Evolutionary conservation across 2,329 filamentous ascomycete genomes (phyloP).

Genomic region (Immersiporthe knoxdaviesiana): DNA sequence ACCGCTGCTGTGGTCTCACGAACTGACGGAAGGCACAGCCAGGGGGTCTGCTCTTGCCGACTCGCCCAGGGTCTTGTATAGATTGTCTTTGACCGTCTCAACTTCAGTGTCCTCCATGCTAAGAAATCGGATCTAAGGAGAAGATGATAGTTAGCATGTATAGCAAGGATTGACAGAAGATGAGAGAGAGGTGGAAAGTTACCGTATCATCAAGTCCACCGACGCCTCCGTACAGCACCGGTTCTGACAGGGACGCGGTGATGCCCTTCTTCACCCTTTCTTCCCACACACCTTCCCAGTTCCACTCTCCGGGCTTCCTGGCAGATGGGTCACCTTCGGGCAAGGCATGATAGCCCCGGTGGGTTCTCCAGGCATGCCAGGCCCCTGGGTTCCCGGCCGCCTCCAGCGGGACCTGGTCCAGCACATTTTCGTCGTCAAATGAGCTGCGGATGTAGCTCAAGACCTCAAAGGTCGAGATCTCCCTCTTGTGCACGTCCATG

Average conservation of each 20-base stretch:
- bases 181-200: conserved; percentile 40
- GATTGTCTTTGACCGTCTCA: conserved; percentile 60
- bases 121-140: conserved; percentile 65
- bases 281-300: conserved; percentile 98
- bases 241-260: conserved; percentile 75
- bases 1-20: conserved; percentile 13
- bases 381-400: conserved; percentile 88
- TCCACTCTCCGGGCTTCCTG: conserved; percentile 83
- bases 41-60: conserved; percentile 29
- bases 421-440: conserved; percentile 75
- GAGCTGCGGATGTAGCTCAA: conserved; percentile 80
- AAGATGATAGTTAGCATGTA: neutral
- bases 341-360: conserved; percentile 45
- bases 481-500: conserved; percentile 45
- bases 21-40: conserved; percentile 20
- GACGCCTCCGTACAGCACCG: conserved; percentile 72
- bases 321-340: conserved; percentile 31
- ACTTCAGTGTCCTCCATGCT: conserved; percentile 64
- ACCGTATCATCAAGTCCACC: conserved; percentile 72
- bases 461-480: conserved; percentile 66
- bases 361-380: conserved; percentile 89
- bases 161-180: neutral
- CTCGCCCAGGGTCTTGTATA: conserved; percentile 54
- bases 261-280: conserved; percentile 82
- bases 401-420: conserved; percentile 79